Percentiles rank a stretch among this genome's conserved stretches.
Evolutionary conservation across 2,329 filamentous ascomycete species (phyloP).

Genomic region (Sclerotinia nivalis): DNA sequence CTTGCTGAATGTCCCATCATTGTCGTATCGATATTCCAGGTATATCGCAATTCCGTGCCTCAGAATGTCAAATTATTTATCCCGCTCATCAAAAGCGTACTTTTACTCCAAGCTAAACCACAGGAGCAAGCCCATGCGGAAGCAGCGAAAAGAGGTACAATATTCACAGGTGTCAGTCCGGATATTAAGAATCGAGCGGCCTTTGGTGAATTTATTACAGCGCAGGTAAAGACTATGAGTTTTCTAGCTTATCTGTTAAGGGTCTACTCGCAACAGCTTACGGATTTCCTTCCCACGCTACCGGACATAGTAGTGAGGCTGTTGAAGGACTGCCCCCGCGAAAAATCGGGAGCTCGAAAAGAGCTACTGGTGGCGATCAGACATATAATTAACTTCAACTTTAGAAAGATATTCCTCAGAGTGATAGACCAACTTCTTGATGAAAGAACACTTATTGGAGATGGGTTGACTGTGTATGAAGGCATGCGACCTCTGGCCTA

Average conservation of each 20-base stretch:
- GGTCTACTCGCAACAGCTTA: constrained; percentile 81
- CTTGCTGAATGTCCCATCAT: constrained; percentile 98
- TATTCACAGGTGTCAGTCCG: constrained; percentile 90
- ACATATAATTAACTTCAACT: constrained; percentile 99
- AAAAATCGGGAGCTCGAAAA: constrained; percentile 91
- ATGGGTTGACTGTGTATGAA: constrained; percentile 94
- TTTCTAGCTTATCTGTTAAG: constrained; percentile 91
- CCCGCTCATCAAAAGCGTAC: constrained; percentile 86
- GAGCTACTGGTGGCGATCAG: constrained; percentile 94
- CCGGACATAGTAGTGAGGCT: constrained; percentile 89
- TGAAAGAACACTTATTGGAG: constrained; percentile 89
- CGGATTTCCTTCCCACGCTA: constrained; percentile 82
- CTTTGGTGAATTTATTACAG: constrained; percentile 96
- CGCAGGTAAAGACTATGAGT: constrained; percentile 99
- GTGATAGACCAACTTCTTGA: constrained; percentile 96
- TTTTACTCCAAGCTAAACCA: constrained; percentile 85
- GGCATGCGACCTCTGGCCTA: constrained; percentile 94
- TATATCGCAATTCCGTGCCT: constrained; percentile 76
- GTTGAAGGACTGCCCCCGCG: constrained; percentile 88
- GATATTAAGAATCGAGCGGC: constrained; percentile 91
- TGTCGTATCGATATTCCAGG: constrained; percentile 96
- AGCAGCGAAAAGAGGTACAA: constrained; percentile 73
- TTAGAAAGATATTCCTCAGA: constrained; percentile 87
- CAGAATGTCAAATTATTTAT: constrained; percentile 91
- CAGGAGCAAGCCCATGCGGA: constrained; percentile 91